Evolutionary conservation across 257 asterid species (phyloP).

Genomic region (Coffea canephora): DNA sequence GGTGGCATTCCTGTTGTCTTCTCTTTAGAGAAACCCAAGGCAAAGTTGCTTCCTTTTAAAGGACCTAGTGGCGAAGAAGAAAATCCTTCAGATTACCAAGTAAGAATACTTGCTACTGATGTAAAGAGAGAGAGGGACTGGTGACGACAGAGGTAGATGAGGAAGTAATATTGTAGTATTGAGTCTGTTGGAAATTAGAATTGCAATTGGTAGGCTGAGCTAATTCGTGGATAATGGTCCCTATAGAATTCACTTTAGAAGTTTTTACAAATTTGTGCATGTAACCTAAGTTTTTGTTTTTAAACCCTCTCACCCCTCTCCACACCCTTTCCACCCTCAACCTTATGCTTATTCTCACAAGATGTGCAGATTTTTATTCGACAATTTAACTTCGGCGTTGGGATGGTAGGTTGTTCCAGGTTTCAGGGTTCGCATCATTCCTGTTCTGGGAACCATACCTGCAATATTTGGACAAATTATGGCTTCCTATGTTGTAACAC

Average conservation of each 20-base stretch:
- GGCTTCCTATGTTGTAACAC: slow-evolving; percentile 89
- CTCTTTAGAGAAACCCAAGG: slow-evolving; percentile 93
- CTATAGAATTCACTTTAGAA: not conserved
- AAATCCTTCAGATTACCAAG: slow-evolving; percentile 97
- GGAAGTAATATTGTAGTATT: not conserved
- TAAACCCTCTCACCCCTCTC: too few relatives aligned
- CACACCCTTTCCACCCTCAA: not conserved
- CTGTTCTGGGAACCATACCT: slow-evolving; percentile 95
- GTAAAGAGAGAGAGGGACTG: not conserved
- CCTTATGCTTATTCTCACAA: slow-evolving; percentile 3
- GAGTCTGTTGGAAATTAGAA: not conserved
- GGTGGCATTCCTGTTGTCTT: slow-evolving; percentile 97
- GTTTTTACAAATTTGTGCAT: not conserved
- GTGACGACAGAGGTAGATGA: not conserved
- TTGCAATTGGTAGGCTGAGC: not conserved
- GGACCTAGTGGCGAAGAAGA: slow-evolving; percentile 89
- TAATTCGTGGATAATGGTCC: not conserved
- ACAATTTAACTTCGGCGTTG: slow-evolving; percentile 18
- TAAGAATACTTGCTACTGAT: slow-evolving; percentile 28
- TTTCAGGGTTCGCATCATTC: slow-evolving; percentile 93
- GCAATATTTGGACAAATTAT: slow-evolving; percentile 97
- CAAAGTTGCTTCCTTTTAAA: slow-evolving; percentile 86
- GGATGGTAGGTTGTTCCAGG: slow-evolving; percentile 86
- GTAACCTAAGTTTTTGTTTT: not conserved
- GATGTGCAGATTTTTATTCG: not conserved